These are phyloP conservation scores for Mortierella sp. DNA, from an alignment of 371 early-diverging fungal genomes.

Conservation along the genomic window DNA sequence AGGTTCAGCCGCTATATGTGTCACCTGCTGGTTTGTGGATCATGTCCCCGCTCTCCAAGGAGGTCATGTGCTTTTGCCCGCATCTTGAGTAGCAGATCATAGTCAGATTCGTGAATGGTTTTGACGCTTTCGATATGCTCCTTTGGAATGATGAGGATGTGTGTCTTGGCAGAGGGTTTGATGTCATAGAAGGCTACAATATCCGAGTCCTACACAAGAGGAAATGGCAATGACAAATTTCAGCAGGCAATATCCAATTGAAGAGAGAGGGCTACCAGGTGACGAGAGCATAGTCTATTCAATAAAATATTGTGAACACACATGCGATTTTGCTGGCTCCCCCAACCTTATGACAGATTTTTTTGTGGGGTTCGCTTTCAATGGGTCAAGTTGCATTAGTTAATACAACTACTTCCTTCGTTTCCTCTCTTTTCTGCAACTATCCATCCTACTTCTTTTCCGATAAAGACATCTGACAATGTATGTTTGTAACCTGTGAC, in stretches of 20 bases:
- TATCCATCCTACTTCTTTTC: neutral
- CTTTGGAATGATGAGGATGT: slow-evolving; percentile 34
- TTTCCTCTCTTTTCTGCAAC: neutral
- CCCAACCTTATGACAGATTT: slow-evolving; percentile 12
- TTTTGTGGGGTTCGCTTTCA: slow-evolving; percentile 7
- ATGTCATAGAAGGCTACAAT: slow-evolving; percentile 35
- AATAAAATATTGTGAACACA: neutral
- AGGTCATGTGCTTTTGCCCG: slow-evolving; percentile 27
- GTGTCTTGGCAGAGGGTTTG: slow-evolving; percentile 38
- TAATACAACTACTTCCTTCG: neutral
- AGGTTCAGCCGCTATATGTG: neutral
- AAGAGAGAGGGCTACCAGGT: neutral
- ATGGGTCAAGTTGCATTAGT: neutral
- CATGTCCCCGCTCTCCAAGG: slow-evolving; percentile 21
- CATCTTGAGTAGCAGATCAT: slow-evolving; percentile 25
- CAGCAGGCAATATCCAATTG: neutral
- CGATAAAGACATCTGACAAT: neutral
- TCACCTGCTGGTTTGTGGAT: slow-evolving; percentile 14
- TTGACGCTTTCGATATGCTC: slow-evolving; percentile 30
- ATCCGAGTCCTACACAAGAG: slow-evolving; percentile 19
- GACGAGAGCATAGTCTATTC: neutral
- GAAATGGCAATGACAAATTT: neutral
- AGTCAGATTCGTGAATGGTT: slow-evolving; percentile 13
- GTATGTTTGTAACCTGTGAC: neutral
- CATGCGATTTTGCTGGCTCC: slow-evolving; percentile 8